These are phyloP conservation scores for Leishmania gerbilli DNA, from an alignment of 208 protist genomes.

Conservation along the genomic window DNA sequence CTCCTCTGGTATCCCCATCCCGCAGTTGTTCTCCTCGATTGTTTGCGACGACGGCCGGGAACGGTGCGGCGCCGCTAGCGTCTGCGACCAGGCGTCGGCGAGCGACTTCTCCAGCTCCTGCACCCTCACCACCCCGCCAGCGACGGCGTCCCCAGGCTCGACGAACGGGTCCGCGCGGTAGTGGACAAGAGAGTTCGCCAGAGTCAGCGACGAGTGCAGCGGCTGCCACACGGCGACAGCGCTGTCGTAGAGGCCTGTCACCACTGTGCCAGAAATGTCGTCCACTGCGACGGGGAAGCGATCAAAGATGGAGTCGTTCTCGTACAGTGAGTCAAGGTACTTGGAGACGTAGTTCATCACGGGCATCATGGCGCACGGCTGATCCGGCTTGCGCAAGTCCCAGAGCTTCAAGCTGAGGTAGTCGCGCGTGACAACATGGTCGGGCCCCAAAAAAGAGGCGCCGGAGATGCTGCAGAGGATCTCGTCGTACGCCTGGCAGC, in stretches of 20 bases:
- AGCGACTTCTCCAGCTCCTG: constrained; percentile 54
- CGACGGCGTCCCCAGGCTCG: constrained; percentile 25
- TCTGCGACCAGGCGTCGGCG: constrained; percentile 41
- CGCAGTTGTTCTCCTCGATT: constrained; percentile 8
- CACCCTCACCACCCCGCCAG: constrained; percentile 39
- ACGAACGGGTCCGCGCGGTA: constrained; percentile 68
- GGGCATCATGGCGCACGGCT: constrained; percentile 57
- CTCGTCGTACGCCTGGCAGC: constrained; percentile 67
- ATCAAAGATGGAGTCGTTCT: constrained; percentile 88
- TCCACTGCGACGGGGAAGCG: constrained; percentile 83
- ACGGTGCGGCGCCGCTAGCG: constrained; percentile 7
- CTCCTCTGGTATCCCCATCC: constrained; percentile 19
- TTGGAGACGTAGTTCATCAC: constrained; percentile 76
- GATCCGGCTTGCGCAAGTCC: constrained; percentile 71
- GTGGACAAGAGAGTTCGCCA: constrained; percentile 47
- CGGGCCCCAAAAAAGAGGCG: constrained; percentile 73
- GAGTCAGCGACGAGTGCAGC: constrained; percentile 29
- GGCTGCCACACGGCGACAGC: constrained; percentile 89
- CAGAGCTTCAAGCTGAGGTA: constrained; percentile 89
- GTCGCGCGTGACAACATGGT: constrained; percentile 87
- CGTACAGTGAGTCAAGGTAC: constrained; percentile 78
- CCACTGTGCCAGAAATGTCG: constrained; percentile 69
- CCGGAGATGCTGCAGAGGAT: constrained; percentile 86
- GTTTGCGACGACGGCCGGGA: not conserved
- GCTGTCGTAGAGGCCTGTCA: constrained; percentile 87